Percentiles rank a stretch among this genome's conserved stretches.
These are phyloP conservation scores for Candida broadrunensis DNA, from an alignment of 805 yeast genomes.

Conservation along the genomic window DNA sequence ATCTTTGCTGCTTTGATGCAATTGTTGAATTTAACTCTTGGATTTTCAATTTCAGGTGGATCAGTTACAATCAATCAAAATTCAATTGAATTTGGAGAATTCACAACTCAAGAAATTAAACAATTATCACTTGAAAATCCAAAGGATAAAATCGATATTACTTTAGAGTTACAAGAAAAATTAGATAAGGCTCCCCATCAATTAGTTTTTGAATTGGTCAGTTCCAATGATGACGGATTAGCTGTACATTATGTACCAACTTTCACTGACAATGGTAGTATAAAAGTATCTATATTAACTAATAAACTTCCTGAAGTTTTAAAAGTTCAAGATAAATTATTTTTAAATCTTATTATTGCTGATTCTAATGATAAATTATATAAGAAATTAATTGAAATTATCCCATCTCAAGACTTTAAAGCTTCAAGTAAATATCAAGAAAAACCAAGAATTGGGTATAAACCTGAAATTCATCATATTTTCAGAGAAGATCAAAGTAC, in stretches of 20 bases:
- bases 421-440: slow-evolving; percentile 22
- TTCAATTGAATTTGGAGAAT: slow-evolving; percentile 25
- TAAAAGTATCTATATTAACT: slow-evolving; percentile 23
- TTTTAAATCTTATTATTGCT: slow-evolving; percentile 30
- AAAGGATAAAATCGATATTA: slow-evolving; percentile 29
- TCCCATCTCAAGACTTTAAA: slow-evolving; percentile 26
- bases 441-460: slow-evolving; percentile 39
- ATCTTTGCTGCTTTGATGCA: slow-evolving; percentile 14
- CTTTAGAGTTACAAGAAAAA: slow-evolving; percentile 20
- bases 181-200: slow-evolving; percentile 30
- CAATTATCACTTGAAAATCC: slow-evolving; percentile 26
- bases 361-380: slow-evolving; percentile 20
- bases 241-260: slow-evolving; percentile 31
- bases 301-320: slow-evolving; percentile 33
- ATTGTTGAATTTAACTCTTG: slow-evolving; percentile 18
- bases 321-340: slow-evolving; percentile 28
- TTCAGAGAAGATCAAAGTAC: slow-evolving; percentile 57
- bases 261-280: slow-evolving; percentile 15
- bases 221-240: slow-evolving; percentile 23
- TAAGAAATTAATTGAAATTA: slow-evolving; percentile 25
- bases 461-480: slow-evolving; percentile 61
- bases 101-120: slow-evolving; percentile 27
- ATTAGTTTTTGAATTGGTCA: slow-evolving; percentile 26
- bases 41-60: slow-evolving; percentile 28
- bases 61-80: slow-evolving; percentile 22